Conservation (phyloP, 2,329 filamentous ascomycete species). For the Hymenotorrendiella dingleyae region DNA sequence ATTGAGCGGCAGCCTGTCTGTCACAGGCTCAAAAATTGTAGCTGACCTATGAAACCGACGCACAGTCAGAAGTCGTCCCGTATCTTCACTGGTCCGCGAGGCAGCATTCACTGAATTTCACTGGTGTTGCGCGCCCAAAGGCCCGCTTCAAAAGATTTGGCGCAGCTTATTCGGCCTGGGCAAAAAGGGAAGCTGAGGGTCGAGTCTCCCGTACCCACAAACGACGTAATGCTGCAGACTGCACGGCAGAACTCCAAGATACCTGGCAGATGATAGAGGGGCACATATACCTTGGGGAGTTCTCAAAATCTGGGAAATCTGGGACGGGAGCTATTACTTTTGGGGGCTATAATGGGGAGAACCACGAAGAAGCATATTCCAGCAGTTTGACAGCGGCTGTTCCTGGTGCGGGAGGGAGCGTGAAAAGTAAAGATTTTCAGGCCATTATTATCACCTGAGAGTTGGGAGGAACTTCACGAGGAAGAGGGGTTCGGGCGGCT, state of each 20-base stretch:
- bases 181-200: slow-evolving; percentile 1
- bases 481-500: no score
- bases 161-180: slow-evolving; percentile 9
- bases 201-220: not conserved
- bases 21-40: slow-evolving; percentile 15
- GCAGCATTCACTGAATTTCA: not conserved
- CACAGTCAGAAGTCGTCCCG: not conserved
- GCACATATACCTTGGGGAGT: not conserved
- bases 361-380: not conserved
- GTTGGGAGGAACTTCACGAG: no score
- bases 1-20: slow-evolving; percentile 14
- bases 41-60: slow-evolving; percentile 9
- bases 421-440: no score
- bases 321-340: slow-evolving; percentile 11
- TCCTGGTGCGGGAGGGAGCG: slow-evolving; percentile 9
- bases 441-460: no score
- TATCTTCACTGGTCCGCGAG: not conserved
- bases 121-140: slow-evolving; percentile 2
- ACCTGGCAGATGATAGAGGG: no score
- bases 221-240: not conserved
- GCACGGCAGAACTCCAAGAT: no score
- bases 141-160: slow-evolving; percentile 10
- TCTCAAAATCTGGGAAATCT: slow-evolving; percentile 11
- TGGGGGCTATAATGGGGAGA: slow-evolving; percentile 9
- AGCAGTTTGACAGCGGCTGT: slow-evolving; percentile 15